Conservation (phyloP, 2,329 filamentous ascomycete genomes). For the Cytospora leucostoma region DNA sequence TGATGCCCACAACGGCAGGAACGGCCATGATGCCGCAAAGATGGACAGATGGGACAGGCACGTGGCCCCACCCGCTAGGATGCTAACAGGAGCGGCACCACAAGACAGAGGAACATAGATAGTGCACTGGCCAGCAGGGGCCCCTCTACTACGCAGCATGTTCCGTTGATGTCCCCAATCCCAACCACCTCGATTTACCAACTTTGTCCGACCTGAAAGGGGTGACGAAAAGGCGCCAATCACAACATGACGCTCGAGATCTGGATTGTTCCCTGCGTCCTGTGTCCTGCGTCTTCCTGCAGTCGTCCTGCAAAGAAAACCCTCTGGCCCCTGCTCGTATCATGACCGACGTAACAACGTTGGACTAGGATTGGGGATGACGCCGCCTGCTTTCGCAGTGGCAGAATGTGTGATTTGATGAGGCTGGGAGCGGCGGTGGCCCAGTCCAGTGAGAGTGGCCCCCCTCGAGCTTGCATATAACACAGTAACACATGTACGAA, state of each 20-base stretch:
- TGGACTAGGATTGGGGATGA: conserved; percentile 2
- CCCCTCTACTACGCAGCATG: not conserved
- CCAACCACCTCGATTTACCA: conserved; percentile 18
- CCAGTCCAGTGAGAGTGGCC: not conserved
- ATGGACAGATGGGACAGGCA: not conserved
- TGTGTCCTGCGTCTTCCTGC: conserved; percentile 1
- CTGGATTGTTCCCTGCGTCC: conserved; percentile 9
- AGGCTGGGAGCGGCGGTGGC: conserved; percentile 11
- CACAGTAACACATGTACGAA: conserved; percentile 2
- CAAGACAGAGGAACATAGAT: not conserved
- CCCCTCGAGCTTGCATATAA: conserved; percentile 7
- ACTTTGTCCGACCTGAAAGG: not conserved
- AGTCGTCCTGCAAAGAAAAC: not conserved
- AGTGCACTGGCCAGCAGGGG: conserved; percentile 2
- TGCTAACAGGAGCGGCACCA: not conserved
- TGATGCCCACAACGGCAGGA: not conserved
- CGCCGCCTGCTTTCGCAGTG: conserved; percentile 3
- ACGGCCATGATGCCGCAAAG: not conserved
- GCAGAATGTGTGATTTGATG: conserved; percentile 11
- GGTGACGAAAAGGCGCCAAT: conserved; percentile 17
- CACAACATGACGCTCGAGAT: conserved; percentile 6
- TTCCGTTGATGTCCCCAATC: not conserved
- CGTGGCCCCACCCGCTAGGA: not conserved
- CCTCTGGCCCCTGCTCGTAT: conserved; percentile 4
- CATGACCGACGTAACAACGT: conserved; percentile 7